Percentiles rank a stretch among this genome's conserved stretches.
These are phyloP conservation scores for Miscanthus lutarioriparius DNA, from an alignment of 176 grass and related monocot genomes.

Conservation along the genomic window DNA sequence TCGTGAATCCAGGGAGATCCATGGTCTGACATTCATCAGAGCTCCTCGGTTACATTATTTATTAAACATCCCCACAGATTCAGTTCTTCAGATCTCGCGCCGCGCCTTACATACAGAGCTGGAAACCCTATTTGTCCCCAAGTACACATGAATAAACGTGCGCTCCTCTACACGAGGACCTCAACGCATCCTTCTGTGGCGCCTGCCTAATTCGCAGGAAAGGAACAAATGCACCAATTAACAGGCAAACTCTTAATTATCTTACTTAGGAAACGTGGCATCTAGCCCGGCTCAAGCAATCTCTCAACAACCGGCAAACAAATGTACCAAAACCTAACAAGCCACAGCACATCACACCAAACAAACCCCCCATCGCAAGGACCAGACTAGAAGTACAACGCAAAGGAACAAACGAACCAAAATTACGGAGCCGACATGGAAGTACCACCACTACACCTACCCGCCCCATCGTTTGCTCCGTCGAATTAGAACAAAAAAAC, in stretches of 20 bases:
- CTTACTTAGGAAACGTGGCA: slow-evolving; percentile 17
- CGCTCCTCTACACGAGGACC: neutral
- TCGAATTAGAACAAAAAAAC: neutral
- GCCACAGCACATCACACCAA: neutral
- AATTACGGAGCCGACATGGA: neutral
- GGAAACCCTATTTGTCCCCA: neutral
- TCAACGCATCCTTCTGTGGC: neutral
- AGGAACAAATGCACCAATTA: slow-evolving; percentile 4
- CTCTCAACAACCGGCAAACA: slow-evolving; percentile 19
- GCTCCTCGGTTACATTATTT: slow-evolving; percentile 16
- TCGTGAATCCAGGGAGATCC: slow-evolving; percentile 26
- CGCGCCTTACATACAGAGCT: neutral
- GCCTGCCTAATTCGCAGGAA: neutral
- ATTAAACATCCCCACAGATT: slow-evolving; percentile 19
- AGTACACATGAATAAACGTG: neutral
- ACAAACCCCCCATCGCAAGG: neutral
- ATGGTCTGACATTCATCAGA: slow-evolving; percentile 2
- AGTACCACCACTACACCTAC: neutral
- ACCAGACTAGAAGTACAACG: neutral
- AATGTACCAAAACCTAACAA: slow-evolving; percentile 15
- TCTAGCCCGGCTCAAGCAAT: slow-evolving; percentile 13
- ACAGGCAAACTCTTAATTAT: neutral
- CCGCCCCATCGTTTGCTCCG: neutral
- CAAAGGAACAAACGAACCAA: neutral
- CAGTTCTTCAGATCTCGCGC: slow-evolving; percentile 35